Evolutionary conservation across 2,329 filamentous ascomycete genomes (phyloP).

Genomic region (Sordariomycetes sp.): DNA sequence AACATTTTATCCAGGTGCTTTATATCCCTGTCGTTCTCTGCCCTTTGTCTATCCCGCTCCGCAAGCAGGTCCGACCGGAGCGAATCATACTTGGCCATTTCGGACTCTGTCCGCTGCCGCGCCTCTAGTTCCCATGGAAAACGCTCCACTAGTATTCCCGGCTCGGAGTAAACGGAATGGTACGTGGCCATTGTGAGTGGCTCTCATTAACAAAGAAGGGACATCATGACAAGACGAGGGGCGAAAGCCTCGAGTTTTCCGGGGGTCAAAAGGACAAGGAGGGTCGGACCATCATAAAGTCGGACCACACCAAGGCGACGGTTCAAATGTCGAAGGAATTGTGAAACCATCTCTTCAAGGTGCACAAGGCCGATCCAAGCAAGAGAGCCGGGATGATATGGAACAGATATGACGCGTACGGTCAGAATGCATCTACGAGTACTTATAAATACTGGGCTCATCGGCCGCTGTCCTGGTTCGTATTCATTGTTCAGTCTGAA

Average conservation of each 20-base stretch:
- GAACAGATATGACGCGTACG: not conserved
- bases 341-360: slow-evolving; percentile 11
- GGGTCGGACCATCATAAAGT: slow-evolving; percentile 11
- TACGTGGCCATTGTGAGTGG: not conserved
- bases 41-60: not conserved
- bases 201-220: not conserved
- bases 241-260: slow-evolving; percentile 8
- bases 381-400: not conserved
- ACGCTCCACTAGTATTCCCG: slow-evolving; percentile 5
- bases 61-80: slow-evolving; percentile 1
- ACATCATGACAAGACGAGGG: not conserved
- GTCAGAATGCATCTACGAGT: not conserved
- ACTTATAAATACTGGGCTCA: not conserved
- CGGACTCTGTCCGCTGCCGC: not conserved
- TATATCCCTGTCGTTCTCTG: not conserved
- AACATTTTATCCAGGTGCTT: slow-evolving; percentile 5
- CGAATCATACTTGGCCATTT: slow-evolving; percentile 4
- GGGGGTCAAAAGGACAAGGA: slow-evolving; percentile 19
- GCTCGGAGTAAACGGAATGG: slow-evolving; percentile 2
- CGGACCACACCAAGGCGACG: slow-evolving; percentile 14
- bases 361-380: not conserved
- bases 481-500: no score
- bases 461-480: no score
- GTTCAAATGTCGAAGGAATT: slow-evolving; percentile 15
- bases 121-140: slow-evolving; percentile 8